Conservation (phyloP, 176 grass and related monocot genomes). For the Rhynchospora pubera region DNA sequence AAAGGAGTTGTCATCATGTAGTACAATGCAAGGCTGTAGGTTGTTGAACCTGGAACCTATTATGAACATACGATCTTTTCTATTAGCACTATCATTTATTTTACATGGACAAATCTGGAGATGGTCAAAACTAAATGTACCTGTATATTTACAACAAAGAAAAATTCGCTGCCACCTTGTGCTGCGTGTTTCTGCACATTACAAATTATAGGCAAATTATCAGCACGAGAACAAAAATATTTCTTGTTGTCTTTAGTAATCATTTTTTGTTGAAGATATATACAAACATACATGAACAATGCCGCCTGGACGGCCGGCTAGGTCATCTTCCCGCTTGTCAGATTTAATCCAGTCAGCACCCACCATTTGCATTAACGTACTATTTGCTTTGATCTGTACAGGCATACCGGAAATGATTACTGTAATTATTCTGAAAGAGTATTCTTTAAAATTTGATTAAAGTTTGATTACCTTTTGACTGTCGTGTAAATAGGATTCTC, state of each 20-base stretch:
- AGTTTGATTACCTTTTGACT: constrained; percentile 56
- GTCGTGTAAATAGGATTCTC: constrained; percentile 78
- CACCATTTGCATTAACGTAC: constrained; percentile 96
- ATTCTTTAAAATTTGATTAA: not conserved
- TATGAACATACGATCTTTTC: not conserved
- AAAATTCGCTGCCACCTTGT: constrained; percentile 74
- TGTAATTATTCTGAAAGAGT: not conserved
- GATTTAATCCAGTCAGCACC: constrained; percentile 98
- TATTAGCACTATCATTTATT: not conserved
- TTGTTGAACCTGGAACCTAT: constrained; percentile 93
- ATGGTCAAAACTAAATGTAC: constrained; percentile 19
- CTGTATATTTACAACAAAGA: constrained; percentile 98
- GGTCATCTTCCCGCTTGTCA: constrained; percentile 93
- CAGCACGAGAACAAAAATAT: not conserved
- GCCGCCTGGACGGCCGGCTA: constrained; percentile 61
- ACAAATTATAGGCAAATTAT: constrained; percentile 13
- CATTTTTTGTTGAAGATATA: not conserved
- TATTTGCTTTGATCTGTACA: constrained; percentile 75
- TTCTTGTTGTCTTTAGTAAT: not conserved
- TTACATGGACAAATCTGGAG: not conserved
- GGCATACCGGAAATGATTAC: not conserved
- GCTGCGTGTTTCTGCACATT: constrained; percentile 79
- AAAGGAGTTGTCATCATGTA: constrained; percentile 92
- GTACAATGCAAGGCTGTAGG: constrained; percentile 88
- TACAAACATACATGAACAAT: constrained; percentile 75